Evolutionary conservation across 306 rosid genomes (phyloP).

Genomic region (Lablab purpureus): DNA sequence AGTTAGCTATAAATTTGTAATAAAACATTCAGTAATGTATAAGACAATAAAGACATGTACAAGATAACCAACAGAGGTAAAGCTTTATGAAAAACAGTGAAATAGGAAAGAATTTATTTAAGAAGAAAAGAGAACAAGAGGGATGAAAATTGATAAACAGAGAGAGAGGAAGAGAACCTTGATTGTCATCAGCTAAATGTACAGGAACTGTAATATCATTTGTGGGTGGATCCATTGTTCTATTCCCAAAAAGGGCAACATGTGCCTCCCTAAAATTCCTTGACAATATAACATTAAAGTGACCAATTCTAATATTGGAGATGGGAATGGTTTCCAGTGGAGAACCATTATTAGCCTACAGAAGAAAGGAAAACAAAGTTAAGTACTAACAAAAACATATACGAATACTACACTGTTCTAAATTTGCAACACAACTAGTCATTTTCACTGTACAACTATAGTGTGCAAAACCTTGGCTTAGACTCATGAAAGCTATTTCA

Average conservation of each 20-base stretch:
- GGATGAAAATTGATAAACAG: too few species aligned
- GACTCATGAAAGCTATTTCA: not conserved
- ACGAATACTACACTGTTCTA: not conserved
- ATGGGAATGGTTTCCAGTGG: not conserved
- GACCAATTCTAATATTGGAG: not conserved
- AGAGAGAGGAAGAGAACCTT: constrained; percentile 28
- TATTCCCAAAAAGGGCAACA: constrained; percentile 2
- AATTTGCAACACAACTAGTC: too few species aligned
- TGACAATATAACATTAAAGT: constrained; percentile 24
- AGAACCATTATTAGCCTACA: constrained; percentile 34
- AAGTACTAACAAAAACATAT: not conserved
- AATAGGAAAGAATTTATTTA: not conserved
- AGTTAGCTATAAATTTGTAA: not conserved
- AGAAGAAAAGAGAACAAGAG: not conserved
- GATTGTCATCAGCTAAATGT: not conserved
- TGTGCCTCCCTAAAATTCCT: constrained; percentile 43
- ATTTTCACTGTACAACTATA: too few species aligned
- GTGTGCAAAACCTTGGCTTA: too few species aligned
- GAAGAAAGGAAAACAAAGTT: not conserved
- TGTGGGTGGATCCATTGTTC: not conserved
- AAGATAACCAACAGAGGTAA: not conserved
- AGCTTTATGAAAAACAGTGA: not conserved
- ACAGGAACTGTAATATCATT: not conserved
- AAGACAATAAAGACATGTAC: too few species aligned
- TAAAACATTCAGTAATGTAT: too few species aligned